Evolutionary conservation across 208 protist genomes (phyloP).

Genomic region (Crithidia mellificae): DNA sequence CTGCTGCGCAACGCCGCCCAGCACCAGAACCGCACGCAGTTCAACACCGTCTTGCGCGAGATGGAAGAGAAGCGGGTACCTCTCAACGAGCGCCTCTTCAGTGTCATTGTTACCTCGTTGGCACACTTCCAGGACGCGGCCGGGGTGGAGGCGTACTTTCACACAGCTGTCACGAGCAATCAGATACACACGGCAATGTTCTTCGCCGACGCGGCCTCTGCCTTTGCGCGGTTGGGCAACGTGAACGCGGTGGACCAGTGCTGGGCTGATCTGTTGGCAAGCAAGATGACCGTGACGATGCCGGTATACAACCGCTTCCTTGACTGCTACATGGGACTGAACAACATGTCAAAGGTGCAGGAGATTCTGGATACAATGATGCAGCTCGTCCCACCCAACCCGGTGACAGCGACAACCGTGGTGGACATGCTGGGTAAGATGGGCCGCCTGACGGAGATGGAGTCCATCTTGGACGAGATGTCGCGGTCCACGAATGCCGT

Average conservation of each 20-base stretch:
- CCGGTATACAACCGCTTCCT: slow-evolving; percentile 91
- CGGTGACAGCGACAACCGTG: slow-evolving; percentile 89
- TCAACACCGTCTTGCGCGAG: slow-evolving; percentile 59
- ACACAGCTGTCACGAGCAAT: slow-evolving; percentile 50
- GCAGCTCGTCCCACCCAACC: slow-evolving; percentile 87
- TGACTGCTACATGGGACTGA: slow-evolving; percentile 79
- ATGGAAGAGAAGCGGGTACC: slow-evolving; percentile 43
- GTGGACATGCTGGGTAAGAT: slow-evolving; percentile 93
- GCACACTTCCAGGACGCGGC: slow-evolving; percentile 70
- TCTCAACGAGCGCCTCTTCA: slow-evolving; percentile 79
- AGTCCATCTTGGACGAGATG: slow-evolving; percentile 89
- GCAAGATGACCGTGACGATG: slow-evolving; percentile 81
- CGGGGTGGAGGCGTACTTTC: slow-evolving; percentile 65
- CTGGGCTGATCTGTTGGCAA: slow-evolving; percentile 77
- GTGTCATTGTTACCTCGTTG: slow-evolving; percentile 69
- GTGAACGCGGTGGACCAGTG: slow-evolving; percentile 59
- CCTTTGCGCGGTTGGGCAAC: slow-evolving; percentile 70
- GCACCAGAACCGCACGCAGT: slow-evolving; percentile 49
- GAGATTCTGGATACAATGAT: slow-evolving; percentile 92
- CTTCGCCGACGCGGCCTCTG: slow-evolving; percentile 77
- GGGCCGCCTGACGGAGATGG: slow-evolving; percentile 87
- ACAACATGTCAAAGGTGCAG: slow-evolving; percentile 87
- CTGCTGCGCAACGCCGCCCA: slow-evolving; percentile 76
- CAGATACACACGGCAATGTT: slow-evolving; percentile 65
- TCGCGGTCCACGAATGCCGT: slow-evolving; percentile 72